A percentile compares a stretch with the other conserved stretches of the same genome.
phyloP scores from a whole-genome alignment of 1,284 basidiomycete genomes.

The Fomitiporia mediterranea region DNA sequence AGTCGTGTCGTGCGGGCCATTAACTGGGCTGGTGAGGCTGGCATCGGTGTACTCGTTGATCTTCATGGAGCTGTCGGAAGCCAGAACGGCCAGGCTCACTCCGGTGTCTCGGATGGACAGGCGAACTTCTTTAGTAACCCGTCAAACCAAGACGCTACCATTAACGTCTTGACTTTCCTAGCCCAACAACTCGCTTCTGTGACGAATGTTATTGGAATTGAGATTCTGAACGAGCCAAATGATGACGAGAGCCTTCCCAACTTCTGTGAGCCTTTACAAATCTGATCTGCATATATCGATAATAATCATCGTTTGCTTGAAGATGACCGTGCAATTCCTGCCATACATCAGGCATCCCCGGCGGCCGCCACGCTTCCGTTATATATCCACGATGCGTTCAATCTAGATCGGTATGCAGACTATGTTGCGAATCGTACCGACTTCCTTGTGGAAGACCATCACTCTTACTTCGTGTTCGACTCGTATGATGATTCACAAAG shows the following conservation, averaged over 20 bases:
- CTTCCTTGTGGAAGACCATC: constrained; percentile 75
- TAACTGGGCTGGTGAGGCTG: constrained; percentile 58
- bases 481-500: constrained; percentile 41
- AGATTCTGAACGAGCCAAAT: constrained; percentile 72
- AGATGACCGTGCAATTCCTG: constrained; percentile 50
- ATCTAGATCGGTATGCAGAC: constrained; percentile 50
- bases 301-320: constrained; percentile 1
- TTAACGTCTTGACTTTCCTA: constrained; percentile 54
- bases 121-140: constrained; percentile 50
- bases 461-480: constrained; percentile 70
- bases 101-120: constrained; percentile 64
- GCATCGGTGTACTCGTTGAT: constrained; percentile 73
- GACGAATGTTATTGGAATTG: constrained; percentile 72
- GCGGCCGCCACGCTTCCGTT: constrained; percentile 52
- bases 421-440: constrained; percentile 55
- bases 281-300: constrained; percentile 3
- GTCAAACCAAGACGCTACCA: constrained; percentile 53
- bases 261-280: constrained; percentile 44
- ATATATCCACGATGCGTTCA: constrained; percentile 75
- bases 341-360: constrained; percentile 46
- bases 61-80: constrained; percentile 71
- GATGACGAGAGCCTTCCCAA: constrained; percentile 41
- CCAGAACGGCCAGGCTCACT: constrained; percentile 69
- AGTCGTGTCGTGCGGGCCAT: constrained; percentile 55
- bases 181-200: constrained; percentile 52